Conservation (phyloP, 1,139 yeast genomes). For the Blastobotrys elegans region DNA sequence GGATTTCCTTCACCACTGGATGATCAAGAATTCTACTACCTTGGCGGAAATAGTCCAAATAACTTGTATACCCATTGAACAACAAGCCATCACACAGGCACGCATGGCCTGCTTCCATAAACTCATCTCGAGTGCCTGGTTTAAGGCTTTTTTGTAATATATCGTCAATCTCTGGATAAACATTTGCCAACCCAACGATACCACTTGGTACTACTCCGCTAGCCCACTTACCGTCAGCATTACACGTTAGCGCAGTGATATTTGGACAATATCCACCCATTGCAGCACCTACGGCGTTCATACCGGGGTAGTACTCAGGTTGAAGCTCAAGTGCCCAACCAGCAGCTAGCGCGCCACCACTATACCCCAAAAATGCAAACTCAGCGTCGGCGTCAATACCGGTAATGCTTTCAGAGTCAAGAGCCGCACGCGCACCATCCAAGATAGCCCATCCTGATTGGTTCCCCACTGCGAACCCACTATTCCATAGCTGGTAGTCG, state of each 20-base stretch:
- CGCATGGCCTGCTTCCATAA: constrained; percentile 16
- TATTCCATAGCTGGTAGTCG: constrained; percentile 28
- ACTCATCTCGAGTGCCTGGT: constrained; percentile 14
- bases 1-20: constrained; percentile 14
- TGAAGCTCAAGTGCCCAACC: constrained; percentile 33
- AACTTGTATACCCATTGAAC: constrained; percentile 15
- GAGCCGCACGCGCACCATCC: constrained; percentile 26
- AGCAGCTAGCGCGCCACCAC: constrained; percentile 31
- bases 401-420: constrained; percentile 13
- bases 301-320: constrained; percentile 30
- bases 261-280: constrained; percentile 15
- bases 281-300: constrained; percentile 12
- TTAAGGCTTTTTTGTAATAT: constrained; percentile 13
- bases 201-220: constrained; percentile 29
- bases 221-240: constrained; percentile 22
- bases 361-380: constrained; percentile 28
- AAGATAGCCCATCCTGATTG: constrained; percentile 25
- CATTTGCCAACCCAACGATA: constrained; percentile 27
- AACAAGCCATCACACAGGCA: constrained; percentile 19
- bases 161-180: constrained; percentile 25
- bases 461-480: constrained; percentile 23
- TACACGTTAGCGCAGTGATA: constrained; percentile 17
- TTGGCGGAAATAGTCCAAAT: background rate
- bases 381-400: constrained; percentile 18
- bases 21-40: constrained; percentile 16